Percentiles rank a stretch among this genome's conserved stretches.
phyloP scores from a whole-genome alignment of 1,139 yeast genomes.

The Starmera stellimalicola region DNA sequence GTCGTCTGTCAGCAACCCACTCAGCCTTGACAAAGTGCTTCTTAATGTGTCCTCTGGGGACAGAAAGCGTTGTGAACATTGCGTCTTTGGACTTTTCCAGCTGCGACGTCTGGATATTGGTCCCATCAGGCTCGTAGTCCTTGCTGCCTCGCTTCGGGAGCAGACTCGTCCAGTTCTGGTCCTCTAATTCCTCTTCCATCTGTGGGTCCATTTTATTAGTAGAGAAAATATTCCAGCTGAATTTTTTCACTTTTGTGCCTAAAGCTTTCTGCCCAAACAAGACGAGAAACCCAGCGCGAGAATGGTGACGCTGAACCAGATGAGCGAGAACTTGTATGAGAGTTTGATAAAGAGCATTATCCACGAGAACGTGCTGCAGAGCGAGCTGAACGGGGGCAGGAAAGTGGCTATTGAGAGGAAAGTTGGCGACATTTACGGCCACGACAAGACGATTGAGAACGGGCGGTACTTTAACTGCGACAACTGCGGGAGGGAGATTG shows the following conservation, averaged over 20 bases:
- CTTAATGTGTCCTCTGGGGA: constrained; percentile 49
- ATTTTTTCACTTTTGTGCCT: no score
- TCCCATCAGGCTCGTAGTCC: constrained; percentile 82
- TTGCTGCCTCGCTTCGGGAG: constrained; percentile 69
- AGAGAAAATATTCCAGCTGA: no score
- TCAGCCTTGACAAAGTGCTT: constrained; percentile 37
- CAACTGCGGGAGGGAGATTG: constrained; percentile 77
- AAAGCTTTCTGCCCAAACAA: no score
- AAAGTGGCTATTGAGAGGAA: no score
- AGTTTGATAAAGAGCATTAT: no score
- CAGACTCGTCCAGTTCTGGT: constrained; percentile 65
- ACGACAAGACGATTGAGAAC: constrained; percentile 32
- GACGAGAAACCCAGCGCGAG: no score
- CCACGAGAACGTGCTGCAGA: no score
- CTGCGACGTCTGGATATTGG: constrained; percentile 43
- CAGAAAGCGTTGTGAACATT: constrained; percentile 62
- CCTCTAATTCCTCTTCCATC: constrained; percentile 31
- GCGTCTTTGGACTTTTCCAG: constrained; percentile 51
- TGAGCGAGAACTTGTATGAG: no score
- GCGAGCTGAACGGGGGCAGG: no score
- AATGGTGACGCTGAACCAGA: constrained; percentile 1
- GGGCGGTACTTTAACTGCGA: constrained; percentile 61
- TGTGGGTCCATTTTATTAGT: constrained; percentile 2
- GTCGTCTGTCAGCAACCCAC: constrained; percentile 34
- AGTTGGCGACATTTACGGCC: constrained; percentile 48